Percentiles rank a stretch among this genome's conserved stretches.
Conservation (phyloP, 306 rosid species). For the Trifolium fragiferum region DNA sequence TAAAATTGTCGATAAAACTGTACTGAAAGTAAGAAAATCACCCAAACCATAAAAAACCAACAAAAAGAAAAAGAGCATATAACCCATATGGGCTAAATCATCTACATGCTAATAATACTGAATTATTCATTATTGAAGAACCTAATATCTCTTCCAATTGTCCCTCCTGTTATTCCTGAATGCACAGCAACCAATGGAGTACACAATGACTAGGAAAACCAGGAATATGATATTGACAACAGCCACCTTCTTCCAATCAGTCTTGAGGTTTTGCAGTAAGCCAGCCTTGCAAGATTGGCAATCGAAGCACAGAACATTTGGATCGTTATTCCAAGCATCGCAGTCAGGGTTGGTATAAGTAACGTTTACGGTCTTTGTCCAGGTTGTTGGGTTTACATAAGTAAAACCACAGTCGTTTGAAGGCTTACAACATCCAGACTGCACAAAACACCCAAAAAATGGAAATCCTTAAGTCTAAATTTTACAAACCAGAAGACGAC, state of each 20-base stretch:
- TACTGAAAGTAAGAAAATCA: conserved; percentile 34
- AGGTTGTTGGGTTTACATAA: conserved; percentile 49
- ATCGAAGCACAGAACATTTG: conserved; percentile 58
- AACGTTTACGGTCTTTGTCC: conserved; percentile 38
- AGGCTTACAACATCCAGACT: conserved; percentile 96
- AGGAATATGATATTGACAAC: conserved; percentile 61
- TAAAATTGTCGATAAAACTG: conserved; percentile 17
- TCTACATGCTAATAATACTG: conserved; percentile 40
- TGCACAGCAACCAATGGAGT: conserved; percentile 81
- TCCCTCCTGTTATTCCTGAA: conserved; percentile 75
- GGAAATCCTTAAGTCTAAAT: neutral
- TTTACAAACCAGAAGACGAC: neutral
- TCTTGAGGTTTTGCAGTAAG: conserved; percentile 68
- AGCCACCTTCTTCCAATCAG: conserved; percentile 73
- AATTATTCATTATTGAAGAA: neutral
- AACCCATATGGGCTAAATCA: conserved; percentile 35
- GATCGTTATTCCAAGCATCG: conserved; percentile 54
- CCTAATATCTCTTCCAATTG: conserved; percentile 46
- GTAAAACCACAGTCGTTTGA: conserved; percentile 53
- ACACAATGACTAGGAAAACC: conserved; percentile 68
- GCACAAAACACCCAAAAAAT: conserved; percentile 30
- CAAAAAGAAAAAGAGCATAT: conserved; percentile 14
- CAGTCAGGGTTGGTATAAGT: conserved; percentile 54
- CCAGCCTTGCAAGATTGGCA: conserved; percentile 91
- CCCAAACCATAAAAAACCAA: neutral